Base-by-base conservation (phyloP, 2,329 filamentous ascomycete genomes). In the Aspergillus pseudoviridinutans region DNA sequence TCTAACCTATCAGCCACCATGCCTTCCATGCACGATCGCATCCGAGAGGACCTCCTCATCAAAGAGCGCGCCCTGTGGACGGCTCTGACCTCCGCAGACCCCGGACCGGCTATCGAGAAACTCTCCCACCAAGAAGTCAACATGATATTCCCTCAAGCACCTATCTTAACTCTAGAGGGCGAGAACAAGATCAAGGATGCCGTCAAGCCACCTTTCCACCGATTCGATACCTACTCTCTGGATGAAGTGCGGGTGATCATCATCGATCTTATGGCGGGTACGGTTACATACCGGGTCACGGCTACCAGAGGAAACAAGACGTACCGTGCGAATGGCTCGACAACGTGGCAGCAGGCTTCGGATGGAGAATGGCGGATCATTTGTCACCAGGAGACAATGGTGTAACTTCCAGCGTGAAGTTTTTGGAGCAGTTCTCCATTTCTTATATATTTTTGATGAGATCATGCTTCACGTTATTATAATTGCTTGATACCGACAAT, bases 61-160 rank as follows among this genome's bases (percentile, higher is more conserved):
- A 71, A 72, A 54, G 71, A 74, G 57, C 71, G 67, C n/a, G 66
- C 67, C 0, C 66, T 75, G 7, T 75, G 72, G 72, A 73, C 71
- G 5, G 70, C 72, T 1, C 61, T 75, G 17, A 75, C 72, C 8
- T 74, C 70, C 0, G 72, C 72, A 14, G 68, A 73, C 49, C 72
- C 72, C 0, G 71, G 62, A 5, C 67, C 71, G 2, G 71, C 71
- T 7, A 63, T 75, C 32, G 64, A 69, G 50, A 71, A 70, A 52
- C 63, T 75, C 20, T 69, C 65, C 57, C 66, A 68, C 54, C 58
- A 63, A 0, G 65, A 71, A 46, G 71, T 67, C 53, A 70, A 69
- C 59, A 49, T 74, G 9, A 58, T 75, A 20, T 74, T 74, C 54
- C 71, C 72, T 3, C 64, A 71, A 49, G 69, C 64, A 49, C 62